Percentiles rank a stretch among this genome's conserved stretches.
phyloP scores from a whole-genome alignment of 768 basidiomycete species.

The Boletus pseudo-olivaceus region DNA sequence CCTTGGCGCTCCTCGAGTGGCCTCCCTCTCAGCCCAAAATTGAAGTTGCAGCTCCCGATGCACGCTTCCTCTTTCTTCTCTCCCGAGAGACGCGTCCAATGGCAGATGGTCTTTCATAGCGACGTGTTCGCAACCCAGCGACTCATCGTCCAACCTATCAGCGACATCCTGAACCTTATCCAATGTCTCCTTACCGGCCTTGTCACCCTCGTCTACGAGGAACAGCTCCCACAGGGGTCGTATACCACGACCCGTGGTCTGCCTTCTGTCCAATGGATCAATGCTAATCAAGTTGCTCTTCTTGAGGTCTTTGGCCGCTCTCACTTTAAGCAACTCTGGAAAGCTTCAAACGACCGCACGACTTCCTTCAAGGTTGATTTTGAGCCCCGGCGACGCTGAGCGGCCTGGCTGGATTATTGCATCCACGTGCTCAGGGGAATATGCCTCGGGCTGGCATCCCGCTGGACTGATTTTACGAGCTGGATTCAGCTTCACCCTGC shows the following conservation, averaged over 20 bases:
- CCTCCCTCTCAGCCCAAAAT: conserved; percentile 71
- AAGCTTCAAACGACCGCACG: conserved; percentile 67
- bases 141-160: conserved; percentile 64
- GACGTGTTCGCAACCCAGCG: conserved; percentile 71
- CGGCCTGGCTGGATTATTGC: neutral
- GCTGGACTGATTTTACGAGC: conserved; percentile 1
- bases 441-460: conserved; percentile 18
- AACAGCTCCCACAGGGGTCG: conserved; percentile 63
- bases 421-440: conserved; percentile 8
- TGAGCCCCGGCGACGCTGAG: conserved; percentile 40
- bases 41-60: conserved; percentile 69
- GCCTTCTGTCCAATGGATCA: conserved; percentile 76
- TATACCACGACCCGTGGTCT: conserved; percentile 76
- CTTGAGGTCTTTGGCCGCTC: conserved; percentile 69
- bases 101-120: conserved; percentile 87
- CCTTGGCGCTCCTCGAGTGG: conserved; percentile 76
- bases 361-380: conserved; percentile 74
- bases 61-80: conserved; percentile 85
- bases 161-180: conserved; percentile 63
- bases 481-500: conserved; percentile 7
- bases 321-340: conserved; percentile 69
- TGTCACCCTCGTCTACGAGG: conserved; percentile 71
- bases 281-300: conserved; percentile 61
- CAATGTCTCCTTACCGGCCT: conserved; percentile 74
- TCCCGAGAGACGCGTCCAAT: conserved; percentile 78